Evolutionary conservation across 768 basidiomycete genomes (phyloP), one percentile per base, ranked within the genome.

Genomic region (Lactifluus piperatus): DNA sequence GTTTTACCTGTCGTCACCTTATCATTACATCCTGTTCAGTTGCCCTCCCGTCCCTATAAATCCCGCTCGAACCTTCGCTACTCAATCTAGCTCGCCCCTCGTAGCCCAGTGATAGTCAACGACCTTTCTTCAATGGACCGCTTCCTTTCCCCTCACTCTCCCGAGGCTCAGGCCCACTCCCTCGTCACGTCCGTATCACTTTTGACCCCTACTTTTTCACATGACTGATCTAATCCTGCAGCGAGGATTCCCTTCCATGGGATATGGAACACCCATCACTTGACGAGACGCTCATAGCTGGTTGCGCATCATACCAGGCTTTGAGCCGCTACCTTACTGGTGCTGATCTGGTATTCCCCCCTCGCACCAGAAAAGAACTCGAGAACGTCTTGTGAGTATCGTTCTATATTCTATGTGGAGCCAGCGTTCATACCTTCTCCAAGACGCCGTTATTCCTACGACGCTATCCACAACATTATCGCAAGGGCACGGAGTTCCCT

Each of bases 401-500:
- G 13, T 32, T 46, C 44, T 53, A 24, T 63, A 30, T 54, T 57
- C 32, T 48, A 20, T 29, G 20, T 44, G 24, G 51, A 26, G 24
- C 20, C 36, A 13, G n/a, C 45, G 18, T 50, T 48, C 30, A 59
- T 27, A 20, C 32, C 39, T 51, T 47, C 20, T n/a, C 22, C 32
- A 68, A 91, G 88, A 58, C 78, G 83, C 56, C 77, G 88, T 67
- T 91, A 91, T 66, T 80, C 85, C 0, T 83, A 87, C 66, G 88
- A 91, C 62, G 81, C 83, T 11, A 88, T 91, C 55, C 90, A 91
- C 70, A 91, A 91, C 67, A 80, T 81, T 9, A 88, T 91, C 67
- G 76, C 89, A 18, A 79, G 78, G 58, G 83, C 85, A 65, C 83
- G 83, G 46, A 80, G 82, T 20, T 73, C 81, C 18, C 74, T 89